Conservation (phyloP, 2,329 filamentous ascomycete species). For the Xylariaceae sp. region DNA sequence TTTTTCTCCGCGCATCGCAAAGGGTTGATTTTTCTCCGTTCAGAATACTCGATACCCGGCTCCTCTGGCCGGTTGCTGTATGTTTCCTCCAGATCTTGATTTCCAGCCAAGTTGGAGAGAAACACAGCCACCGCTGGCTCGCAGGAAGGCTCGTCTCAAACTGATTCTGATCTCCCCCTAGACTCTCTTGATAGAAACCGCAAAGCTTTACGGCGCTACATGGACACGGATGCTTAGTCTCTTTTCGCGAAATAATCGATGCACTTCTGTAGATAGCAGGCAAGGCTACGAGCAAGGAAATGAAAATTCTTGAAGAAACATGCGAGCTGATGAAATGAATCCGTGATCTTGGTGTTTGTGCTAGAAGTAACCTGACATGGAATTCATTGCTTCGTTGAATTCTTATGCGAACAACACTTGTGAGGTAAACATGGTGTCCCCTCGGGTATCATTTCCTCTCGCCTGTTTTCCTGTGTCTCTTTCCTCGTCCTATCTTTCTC, state of each 20-base stretch:
- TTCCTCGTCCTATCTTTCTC: too few relatives aligned
- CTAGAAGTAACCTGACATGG: too few relatives aligned
- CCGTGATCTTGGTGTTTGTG: too few relatives aligned
- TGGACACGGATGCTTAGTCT: neutral
- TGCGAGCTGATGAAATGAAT: too few relatives aligned
- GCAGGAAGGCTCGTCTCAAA: slow-evolving; percentile 6
- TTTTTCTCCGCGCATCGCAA: slow-evolving; percentile 4
- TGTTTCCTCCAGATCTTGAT: slow-evolving; percentile 18
- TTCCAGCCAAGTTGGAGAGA: slow-evolving; percentile 18
- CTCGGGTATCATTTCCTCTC: too few relatives aligned
- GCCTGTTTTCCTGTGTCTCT: too few relatives aligned
- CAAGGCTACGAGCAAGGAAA: slow-evolving; percentile 17
- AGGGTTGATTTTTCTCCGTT: slow-evolving; percentile 10
- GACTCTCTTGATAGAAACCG: slow-evolving; percentile 14
- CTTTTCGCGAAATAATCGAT: too few relatives aligned
- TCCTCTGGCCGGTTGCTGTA: slow-evolving; percentile 3
- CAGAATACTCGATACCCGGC: slow-evolving; percentile 16
- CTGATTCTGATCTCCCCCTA: slow-evolving; percentile 5
- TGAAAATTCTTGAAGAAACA: slow-evolving; percentile 8
- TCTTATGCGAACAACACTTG: too few relatives aligned
- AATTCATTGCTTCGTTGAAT: too few relatives aligned
- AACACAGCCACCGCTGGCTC: slow-evolving; percentile 8
- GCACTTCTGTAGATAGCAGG: slow-evolving; percentile 27
- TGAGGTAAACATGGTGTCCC: too few relatives aligned
- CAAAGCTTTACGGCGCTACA: slow-evolving; percentile 17